A percentile compares a stretch with the other conserved stretches of the same genome.
Evolutionary conservation across 2,329 filamentous ascomycete species (phyloP).

Genomic region (Gaeumannomyces sp.): DNA sequence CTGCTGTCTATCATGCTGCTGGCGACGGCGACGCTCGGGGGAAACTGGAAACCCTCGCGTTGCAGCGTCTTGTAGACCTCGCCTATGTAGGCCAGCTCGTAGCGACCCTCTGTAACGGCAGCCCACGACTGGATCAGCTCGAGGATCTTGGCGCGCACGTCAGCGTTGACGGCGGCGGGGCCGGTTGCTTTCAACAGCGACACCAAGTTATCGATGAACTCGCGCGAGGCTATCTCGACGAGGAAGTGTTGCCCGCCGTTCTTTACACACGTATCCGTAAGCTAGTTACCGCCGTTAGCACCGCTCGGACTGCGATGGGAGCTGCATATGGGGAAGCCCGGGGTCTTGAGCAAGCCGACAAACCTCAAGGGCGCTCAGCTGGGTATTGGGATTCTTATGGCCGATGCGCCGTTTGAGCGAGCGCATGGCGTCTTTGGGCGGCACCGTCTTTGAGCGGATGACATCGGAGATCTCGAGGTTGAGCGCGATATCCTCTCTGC

Average conservation of each 20-base stretch:
- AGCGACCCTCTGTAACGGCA: conserved; percentile 75
- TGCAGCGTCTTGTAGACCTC: conserved; percentile 82
- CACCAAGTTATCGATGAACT: conserved; percentile 96
- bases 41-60: conserved; percentile 81
- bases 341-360: conserved; percentile 14
- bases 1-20: conserved; percentile 98
- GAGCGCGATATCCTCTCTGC: conserved; percentile 88
- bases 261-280: conserved; percentile 97
- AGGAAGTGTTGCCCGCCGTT: conserved; percentile 96
- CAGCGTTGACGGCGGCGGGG: conserved; percentile 66
- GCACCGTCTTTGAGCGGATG: conserved; percentile 94
- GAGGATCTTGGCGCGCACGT: conserved; percentile 84
- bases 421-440: conserved; percentile 97
- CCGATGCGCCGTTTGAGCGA: conserved; percentile 89
- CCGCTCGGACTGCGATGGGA: background rate
- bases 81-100: conserved; percentile 77
- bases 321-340: background rate
- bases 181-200: conserved; percentile 82
- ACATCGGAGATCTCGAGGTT: conserved; percentile 98
- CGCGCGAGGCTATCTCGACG: conserved; percentile 86
- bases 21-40: conserved; percentile 78
- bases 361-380: conserved; percentile 90
- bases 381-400: conserved; percentile 96
- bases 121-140: conserved; percentile 94
- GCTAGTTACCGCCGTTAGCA: conserved; percentile 35